Base-by-base conservation (phyloP, 768 basidiomycete genomes). In the Lentinula boryana region DNA sequence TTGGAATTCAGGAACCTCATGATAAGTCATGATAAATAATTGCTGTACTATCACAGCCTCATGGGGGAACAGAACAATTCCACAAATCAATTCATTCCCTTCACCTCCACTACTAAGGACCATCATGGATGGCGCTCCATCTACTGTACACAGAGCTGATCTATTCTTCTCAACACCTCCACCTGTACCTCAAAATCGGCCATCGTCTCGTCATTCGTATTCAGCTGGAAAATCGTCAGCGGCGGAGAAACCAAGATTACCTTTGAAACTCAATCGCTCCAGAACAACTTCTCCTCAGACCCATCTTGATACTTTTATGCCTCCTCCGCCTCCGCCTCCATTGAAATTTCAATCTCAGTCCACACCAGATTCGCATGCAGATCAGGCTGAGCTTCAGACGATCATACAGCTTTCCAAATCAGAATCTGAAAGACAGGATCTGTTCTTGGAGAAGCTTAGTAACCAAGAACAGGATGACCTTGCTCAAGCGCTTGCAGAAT, bases 391-490 rank as follows among this genome's bases (percentile, higher is more conserved):
- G 31, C 69, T 82, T n/a, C 77, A 78, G 15, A 64, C 78, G 23
- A 81, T 76, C 10, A 65, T 80, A 15, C 81, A 78, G 15, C 64
- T 85, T 53, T 81, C 84, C 1, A 74, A 80, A 59, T 80, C 80
- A 16, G 82, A 82, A 51, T 73, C 76, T 7, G 62, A 61, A 48
- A 64, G 49, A 23, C 62, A 54, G 35, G 46, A 41, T 9, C 16
- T 36, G 10, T 50, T 60, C 35, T 33, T 53, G 52, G 71, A 75
- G 23, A 72, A 74, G 52, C 61, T 80, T 16, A 66, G 63, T 5
- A 69, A 63, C 58, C 78, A 80, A 63, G 88, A 91, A 67, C 87
- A 89, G 60, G 84, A 84, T 33, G 86, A 90, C 46, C 74, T 91
- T 13, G 82, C 82, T 21, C 77, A 77, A 63, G 90, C 88, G 0